Evolutionary conservation across 768 basidiomycete genomes (phyloP).

Genomic region (Panellus pusillus): DNA sequence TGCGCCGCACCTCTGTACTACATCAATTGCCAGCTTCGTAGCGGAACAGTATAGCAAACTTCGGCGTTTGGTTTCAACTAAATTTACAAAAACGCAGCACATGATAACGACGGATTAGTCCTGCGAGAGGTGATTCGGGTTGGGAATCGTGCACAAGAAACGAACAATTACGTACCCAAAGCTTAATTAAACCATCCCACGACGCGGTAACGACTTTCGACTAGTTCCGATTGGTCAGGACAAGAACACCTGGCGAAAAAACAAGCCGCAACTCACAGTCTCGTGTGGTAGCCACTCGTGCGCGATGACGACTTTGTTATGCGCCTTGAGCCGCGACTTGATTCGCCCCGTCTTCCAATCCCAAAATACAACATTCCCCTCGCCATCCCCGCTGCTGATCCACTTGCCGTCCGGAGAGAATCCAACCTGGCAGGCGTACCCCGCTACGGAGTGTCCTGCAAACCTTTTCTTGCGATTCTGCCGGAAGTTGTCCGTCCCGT

Average conservation of each 20-base stretch:
- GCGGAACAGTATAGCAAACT: background rate
- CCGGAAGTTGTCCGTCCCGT: slow-evolving; percentile 96
- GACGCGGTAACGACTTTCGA: slow-evolving; percentile 96
- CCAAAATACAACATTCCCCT: slow-evolving; percentile 97
- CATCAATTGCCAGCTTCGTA: no score
- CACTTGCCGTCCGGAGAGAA: slow-evolving; percentile 99
- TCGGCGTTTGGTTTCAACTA: slow-evolving; percentile 1
- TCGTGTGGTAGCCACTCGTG: slow-evolving; percentile 99
- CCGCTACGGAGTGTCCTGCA: slow-evolving; percentile 94
- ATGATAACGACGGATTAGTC: slow-evolving; percentile 32
- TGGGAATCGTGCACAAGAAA: slow-evolving; percentile 7
- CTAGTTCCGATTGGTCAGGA: slow-evolving; percentile 43
- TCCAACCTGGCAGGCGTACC: slow-evolving; percentile 95
- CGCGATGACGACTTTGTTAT: slow-evolving; percentile 94
- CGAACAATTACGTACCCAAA: slow-evolving; percentile 70
- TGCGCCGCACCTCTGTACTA: no score
- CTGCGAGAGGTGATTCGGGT: slow-evolving; percentile 27
- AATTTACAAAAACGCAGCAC: slow-evolving; percentile 7
- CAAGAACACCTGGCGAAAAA: slow-evolving; percentile 41
- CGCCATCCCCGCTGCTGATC: slow-evolving; percentile 95
- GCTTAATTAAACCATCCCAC: slow-evolving; percentile 97
- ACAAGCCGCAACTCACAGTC: slow-evolving; percentile 70
- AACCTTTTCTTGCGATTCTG: slow-evolving; percentile 99
- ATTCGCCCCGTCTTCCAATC: slow-evolving; percentile 99
- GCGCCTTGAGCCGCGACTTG: slow-evolving; percentile 85